phyloP scores from a whole-genome alignment of 108 stramenopile genomes.

The Skeletonema potamos region DNA sequence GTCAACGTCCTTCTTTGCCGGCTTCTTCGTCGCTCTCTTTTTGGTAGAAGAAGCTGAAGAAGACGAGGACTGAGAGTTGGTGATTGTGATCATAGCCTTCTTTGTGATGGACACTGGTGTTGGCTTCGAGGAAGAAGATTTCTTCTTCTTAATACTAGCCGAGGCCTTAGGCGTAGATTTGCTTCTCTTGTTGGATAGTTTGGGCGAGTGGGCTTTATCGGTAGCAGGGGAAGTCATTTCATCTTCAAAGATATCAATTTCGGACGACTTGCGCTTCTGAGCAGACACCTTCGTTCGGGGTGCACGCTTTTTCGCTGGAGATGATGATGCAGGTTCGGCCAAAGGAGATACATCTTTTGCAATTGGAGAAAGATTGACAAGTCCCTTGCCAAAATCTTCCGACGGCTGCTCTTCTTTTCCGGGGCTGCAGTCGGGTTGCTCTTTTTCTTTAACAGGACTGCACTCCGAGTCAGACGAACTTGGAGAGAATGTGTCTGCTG shows the following conservation, averaged over 20 bases:
- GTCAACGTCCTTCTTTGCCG: neutral
- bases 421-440: neutral
- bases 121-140: conserved; percentile 15
- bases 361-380: conserved; percentile 35
- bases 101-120: conserved; percentile 35
- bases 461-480: neutral
- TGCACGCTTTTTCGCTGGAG: conserved; percentile 14
- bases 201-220: neutral
- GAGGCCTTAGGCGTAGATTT: conserved; percentile 23
- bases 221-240: conserved; percentile 27
- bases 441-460: neutral
- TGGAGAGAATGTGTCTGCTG: conserved; percentile 1
- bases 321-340: conserved; percentile 3
- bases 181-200: conserved; percentile 15
- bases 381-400: conserved; percentile 14
- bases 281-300: neutral
- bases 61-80: conserved; percentile 14
- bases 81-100: conserved; percentile 34
- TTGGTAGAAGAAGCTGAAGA: conserved; percentile 5
- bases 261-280: conserved; percentile 31
- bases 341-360: conserved; percentile 23
- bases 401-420: neutral
- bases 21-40: conserved; percentile 11
- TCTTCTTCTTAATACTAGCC: neutral
- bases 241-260: conserved; percentile 25